Evolutionary conservation across 805 yeast genomes (phyloP), one percentile per base, ranked within the genome.

Genomic region (Kregervanrija fluxuum): DNA sequence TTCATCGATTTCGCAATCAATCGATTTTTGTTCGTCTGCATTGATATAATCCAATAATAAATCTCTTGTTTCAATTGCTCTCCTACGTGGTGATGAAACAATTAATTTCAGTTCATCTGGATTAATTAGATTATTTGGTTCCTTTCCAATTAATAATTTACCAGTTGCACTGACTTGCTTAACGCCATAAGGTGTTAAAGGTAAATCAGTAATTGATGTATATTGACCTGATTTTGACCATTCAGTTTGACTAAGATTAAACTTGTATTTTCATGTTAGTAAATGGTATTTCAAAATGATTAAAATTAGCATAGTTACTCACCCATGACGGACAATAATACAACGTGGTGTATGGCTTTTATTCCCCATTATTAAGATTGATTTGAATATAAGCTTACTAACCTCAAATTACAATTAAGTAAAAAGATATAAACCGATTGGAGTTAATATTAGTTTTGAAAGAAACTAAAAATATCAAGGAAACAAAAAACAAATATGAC

Each of bases 181-280:
- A 11, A 78, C 85, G 41, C 97, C 98, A 54, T 77, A 82, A 2
- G 69, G 72, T 1, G 96, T 87, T 57, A 91, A 73, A 9, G 80
- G 79, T 13, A 91, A 60, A 54, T 91, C 97, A 1, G 98, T 91
- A 37, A 70, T 52, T 2, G 96, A 87, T 4, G 98, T 91, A 66
- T 86, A 83, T 61, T 87, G 95, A 22, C 98, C 98, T 2, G 89
- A 75, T 57, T 85, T 81, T 38, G 97, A 90, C 98, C 98, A 90
- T 63, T 82, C 95, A 2, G 98, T 90, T 68, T 90, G 96, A 30
- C 77, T 64, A 13, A 30, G 9, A 15, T 28, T 34, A 5, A 17
- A 6, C 8, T 22, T 10, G 39, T 34, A 33, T 10, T 32, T 10
- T 11, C 11, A 31, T 30, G 33, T 38, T 30, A 33, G 30, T 16